Evolutionary conservation across 148 eudicot species (phyloP), one percentile per base, ranked within the genome.

Genomic region (Rhododendron griersonianum): DNA sequence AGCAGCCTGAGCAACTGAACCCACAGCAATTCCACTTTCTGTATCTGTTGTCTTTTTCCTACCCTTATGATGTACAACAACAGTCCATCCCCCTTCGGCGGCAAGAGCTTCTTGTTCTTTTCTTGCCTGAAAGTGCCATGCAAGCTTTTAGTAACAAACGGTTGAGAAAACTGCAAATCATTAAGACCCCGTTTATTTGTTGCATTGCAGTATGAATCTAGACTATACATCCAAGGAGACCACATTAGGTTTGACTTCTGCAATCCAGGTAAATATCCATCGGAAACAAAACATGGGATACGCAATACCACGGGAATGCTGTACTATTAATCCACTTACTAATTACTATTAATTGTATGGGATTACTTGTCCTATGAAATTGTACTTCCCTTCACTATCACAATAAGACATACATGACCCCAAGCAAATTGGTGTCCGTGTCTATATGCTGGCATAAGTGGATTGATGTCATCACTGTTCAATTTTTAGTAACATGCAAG

Each of bases 21-120:
- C 99, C 85, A 96, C 98, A 48, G 91, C 91, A 78, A 92, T 87
- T 81, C 99, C 99, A 91, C 93, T 95, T 88, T 95, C 99, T 86
- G 94, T 84, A 82, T 95, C 99, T 50, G 95, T 90, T 14, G 98
- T 96, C 92, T 92, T 96, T 89, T 95, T 96, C 86, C 99, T 93
- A 41, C 98, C 98, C 88, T 95, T 95, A 19, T 91, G 94, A 82
- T 94, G 99, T 79, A 87, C 91, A 35, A 96, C 98, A 85, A 96
- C 96, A 37, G 98, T 95, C 98, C 98, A 96, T 28, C 98, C 99
- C n/a, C 92, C 99, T 80, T 95, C 98, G 71, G 96, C 94, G 84
- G 95, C 93, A 65, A 87, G 89, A 19, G 89, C 92, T 87, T 92
- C 94, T 83, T 88, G 92, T 84, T 93, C 98, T 88, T 87, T 88